Evolutionary conservation across 1,284 basidiomycete genomes (phyloP), one percentile per base, ranked within the genome.

Genomic region (Sparassis latifolia): DNA sequence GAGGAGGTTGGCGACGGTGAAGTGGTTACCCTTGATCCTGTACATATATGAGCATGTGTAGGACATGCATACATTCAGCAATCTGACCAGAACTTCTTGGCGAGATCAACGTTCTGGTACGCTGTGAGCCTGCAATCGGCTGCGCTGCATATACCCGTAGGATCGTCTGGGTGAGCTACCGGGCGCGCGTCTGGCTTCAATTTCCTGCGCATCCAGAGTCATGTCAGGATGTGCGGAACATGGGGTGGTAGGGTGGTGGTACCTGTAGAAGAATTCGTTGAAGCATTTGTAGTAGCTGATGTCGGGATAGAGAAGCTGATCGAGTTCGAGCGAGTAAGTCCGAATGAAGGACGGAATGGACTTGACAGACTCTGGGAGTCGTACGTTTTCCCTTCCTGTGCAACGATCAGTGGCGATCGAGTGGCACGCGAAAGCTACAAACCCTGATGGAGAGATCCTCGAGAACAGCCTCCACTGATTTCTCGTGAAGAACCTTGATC

Each of bases 231-330:
- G 7, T 20, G 29, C 7, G 2, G 32, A 28, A 31, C n/a, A 27
- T 3, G 27, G 43, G 27, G 27, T 7, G 45, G 28, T n/a, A 27
- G 9, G 12, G n/a, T 2, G 6, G 27, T 33, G 44, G 3, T 44
- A 73, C 74, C 75, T 75, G 50, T 72, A 82, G 72, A 93, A 93
- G 71, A 94, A 93, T 29, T 88, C 76, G 67, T 93, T 94, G 74
- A 94, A 92, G 10, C 71, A 83, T 60, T 73, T 69, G 63, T 89
- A 89, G 54, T 78, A 73, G 0, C 60, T 63, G 44, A 84, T 64
- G 59, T 89, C 82, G 3, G 84, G 77, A 31, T 86, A 70, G 3
- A 84, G 69, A 9, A 92, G 75, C 60, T 92, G 87, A 48, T 77
- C 71, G 2, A 77, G 62, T 7, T 80, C 64, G 42, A 92, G 75